phyloP scores from a whole-genome alignment of 768 basidiomycete genomes.

The Crucibulum laeve region DNA sequence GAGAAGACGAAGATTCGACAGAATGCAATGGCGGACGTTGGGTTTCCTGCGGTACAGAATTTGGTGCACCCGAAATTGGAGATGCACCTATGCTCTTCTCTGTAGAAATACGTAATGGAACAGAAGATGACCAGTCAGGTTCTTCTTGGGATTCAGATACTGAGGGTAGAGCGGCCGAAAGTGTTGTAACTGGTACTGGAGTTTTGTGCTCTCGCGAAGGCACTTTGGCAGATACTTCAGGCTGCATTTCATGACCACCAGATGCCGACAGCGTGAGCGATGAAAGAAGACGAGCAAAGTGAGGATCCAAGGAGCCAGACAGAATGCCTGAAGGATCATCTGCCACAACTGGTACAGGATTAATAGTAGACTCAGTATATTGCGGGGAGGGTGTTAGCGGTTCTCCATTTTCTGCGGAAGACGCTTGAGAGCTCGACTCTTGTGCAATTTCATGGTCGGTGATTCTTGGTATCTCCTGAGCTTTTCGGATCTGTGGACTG shows the following conservation, averaged over 20 bases:
- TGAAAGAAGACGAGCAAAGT: constrained; percentile 64
- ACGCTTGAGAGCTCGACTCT: constrained; percentile 67
- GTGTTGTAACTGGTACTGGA: not conserved
- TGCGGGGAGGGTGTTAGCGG: constrained; percentile 64
- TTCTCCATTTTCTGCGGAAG: constrained; percentile 55
- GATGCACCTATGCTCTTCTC: no score
- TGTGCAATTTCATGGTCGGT: constrained; percentile 34
- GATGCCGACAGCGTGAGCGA: constrained; percentile 52
- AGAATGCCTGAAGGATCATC: constrained; percentile 19
- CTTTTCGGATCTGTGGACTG: not conserved
- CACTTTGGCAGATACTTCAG: not conserved
- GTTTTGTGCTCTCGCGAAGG: not conserved
- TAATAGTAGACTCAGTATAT: constrained; percentile 37
- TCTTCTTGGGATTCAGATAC: no score
- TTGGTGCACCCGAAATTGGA: no score
- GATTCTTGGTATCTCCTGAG: not conserved
- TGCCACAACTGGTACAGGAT: constrained; percentile 25
- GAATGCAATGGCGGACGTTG: no score
- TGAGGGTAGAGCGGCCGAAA: not conserved
- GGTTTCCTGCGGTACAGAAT: no score
- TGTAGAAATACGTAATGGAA: no score
- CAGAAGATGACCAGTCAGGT: no score
- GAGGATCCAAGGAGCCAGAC: constrained; percentile 50
- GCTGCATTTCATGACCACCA: constrained; percentile 1
- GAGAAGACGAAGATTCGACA: no score